Evolutionary conservation across 202 grass and related monocot genomes (phyloP), one percentile per base, ranked within the genome.

Genomic region (Eragrostis tef): DNA sequence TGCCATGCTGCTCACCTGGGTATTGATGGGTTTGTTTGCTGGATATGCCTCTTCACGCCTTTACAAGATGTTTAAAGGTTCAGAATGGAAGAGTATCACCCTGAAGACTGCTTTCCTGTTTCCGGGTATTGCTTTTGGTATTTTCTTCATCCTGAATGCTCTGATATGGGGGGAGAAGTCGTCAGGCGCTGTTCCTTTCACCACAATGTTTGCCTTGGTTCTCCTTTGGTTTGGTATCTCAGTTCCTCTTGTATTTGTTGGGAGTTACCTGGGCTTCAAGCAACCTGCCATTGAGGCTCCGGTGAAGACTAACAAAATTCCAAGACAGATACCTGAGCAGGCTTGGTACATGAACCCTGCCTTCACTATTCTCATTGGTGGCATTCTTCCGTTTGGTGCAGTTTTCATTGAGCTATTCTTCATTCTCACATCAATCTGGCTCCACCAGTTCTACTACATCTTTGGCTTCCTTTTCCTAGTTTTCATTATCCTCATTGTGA

Each of bases 151-250:
- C 73, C 24, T 88, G 42, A 88, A 88, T 79, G 86, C 86, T 79
- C 74, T 88, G 66, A 74, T 88, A 59, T 88, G 86, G 86, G 86
- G 80, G 20, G 86, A 83, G 74, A 88, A 83, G 74, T 88, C 80
- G 0, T 88, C 86, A 42, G 80, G 86, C 27, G 86, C 80, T 67
- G 86, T 88, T 74, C 86, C 80, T 65, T 88, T 88, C 51, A 66
- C 80, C 36, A 88, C 86, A 65, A 88, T 88, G 86, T 88, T 88
- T 51, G 86, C 86, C 11, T 67, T 88, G 74, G 79, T 88, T 12
- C 80, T 88, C 21, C 75, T 88, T 29, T 88, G 86, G 86, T 88
- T 88, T 73, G 80, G 80, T 67, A 88, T 88, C 59, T 88, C 86
- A 8, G 86, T 88, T 54, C 86, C 80, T 50, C 81, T 88, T 73